Percentiles rank a stretch among this genome's conserved stretches.
phyloP scores from a whole-genome alignment of 2,329 filamentous ascomycete genomes.

The Fusarium sp. region DNA sequence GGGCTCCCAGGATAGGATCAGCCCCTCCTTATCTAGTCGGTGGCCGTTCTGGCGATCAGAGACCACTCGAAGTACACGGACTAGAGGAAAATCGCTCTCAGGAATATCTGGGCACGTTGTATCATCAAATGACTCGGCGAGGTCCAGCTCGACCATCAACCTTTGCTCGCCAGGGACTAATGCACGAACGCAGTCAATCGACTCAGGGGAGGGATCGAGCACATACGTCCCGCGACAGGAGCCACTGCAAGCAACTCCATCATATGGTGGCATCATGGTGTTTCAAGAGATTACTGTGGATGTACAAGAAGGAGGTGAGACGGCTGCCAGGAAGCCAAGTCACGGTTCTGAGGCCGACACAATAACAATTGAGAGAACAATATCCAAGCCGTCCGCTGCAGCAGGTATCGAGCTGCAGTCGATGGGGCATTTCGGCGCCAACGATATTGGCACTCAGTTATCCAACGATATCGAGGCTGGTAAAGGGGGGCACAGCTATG shows the following conservation, averaged over 20 bases:
- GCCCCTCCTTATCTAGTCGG: conserved; percentile 10
- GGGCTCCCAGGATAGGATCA: conserved; percentile 1
- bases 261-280: conserved; percentile 67
- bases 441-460: conserved; percentile 29
- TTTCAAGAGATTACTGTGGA: conserved; percentile 70
- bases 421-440: conserved; percentile 39
- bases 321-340: conserved; percentile 1
- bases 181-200: conserved; percentile 24
- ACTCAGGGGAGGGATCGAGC: conserved; percentile 24
- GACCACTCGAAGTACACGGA: neutral
- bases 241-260: conserved; percentile 34
- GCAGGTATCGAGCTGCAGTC: conserved; percentile 38
- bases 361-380: conserved; percentile 10
- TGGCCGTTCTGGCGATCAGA: conserved; percentile 29
- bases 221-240: conserved; percentile 39
- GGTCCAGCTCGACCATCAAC: conserved; percentile 42
- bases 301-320: conserved; percentile 40
- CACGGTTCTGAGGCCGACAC: conserved; percentile 9
- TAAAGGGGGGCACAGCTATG: conserved; percentile 21
- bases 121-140: conserved; percentile 30
- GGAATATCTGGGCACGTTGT: conserved; percentile 6
- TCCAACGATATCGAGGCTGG: conserved; percentile 23
- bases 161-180: conserved; percentile 28
- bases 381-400: conserved; percentile 11
- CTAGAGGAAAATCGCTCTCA: conserved; percentile 10